Conservation (phyloP, 345 rosid genomes). For the Pugionium cornutum region DNA sequence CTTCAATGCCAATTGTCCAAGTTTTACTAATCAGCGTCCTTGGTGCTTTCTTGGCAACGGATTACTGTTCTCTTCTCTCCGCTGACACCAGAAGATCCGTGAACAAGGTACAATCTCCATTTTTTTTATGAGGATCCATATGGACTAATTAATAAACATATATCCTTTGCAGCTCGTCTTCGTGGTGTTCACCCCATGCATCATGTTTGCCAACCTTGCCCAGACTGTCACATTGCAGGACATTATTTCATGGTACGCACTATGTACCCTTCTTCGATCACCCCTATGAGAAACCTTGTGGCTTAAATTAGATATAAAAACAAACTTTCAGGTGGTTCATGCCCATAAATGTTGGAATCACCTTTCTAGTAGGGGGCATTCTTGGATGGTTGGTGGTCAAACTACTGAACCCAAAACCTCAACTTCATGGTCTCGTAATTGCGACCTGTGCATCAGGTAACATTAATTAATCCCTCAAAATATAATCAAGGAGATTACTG, state of each 20-base stretch:
- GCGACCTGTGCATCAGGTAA: conserved; percentile 84
- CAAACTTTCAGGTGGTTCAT: conserved; percentile 78
- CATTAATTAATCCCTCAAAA: conserved; percentile 1
- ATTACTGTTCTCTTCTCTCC: conserved; percentile 64
- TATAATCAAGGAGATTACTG: neutral
- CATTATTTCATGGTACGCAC: conserved; percentile 74
- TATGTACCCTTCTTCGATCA: neutral
- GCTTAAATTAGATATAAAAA: neutral
- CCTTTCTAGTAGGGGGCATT: conserved; percentile 74
- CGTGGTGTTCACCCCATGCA: conserved; percentile 74
- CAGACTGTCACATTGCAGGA: conserved; percentile 84
- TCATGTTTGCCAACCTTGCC: conserved; percentile 83
- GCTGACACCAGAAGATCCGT: conserved; percentile 67
- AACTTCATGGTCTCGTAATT: conserved; percentile 81
- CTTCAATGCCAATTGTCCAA: conserved; percentile 81
- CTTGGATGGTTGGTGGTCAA: conserved; percentile 90
- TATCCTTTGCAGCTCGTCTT: conserved; percentile 68
- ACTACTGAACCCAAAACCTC: conserved; percentile 68
- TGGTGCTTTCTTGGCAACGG: conserved; percentile 87
- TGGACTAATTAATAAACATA: neutral
- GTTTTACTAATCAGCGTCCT: conserved; percentile 67
- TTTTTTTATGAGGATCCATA: neutral
- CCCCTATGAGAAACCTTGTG: conserved; percentile 7
- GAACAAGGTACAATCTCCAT: conserved; percentile 59
- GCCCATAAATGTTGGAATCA: conserved; percentile 87